Conservation (phyloP, 1,139 yeast genomes). For the Saccharomyces pastorianus region DNA sequence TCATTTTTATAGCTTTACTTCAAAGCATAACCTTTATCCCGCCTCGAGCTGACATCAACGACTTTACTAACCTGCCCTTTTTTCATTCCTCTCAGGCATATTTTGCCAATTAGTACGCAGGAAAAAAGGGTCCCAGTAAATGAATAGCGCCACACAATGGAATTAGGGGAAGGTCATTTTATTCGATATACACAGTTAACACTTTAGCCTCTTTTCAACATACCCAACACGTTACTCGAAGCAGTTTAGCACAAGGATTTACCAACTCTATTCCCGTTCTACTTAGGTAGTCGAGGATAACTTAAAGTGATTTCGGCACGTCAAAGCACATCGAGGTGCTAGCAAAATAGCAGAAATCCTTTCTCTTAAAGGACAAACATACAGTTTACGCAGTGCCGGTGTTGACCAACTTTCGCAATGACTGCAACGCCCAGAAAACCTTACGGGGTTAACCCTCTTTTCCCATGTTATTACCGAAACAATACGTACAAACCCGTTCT, state of each 20-base stretch:
- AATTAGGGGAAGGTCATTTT: not conserved
- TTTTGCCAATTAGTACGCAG: not conserved
- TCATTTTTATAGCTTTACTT: not conserved
- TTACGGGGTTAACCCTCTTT: not conserved
- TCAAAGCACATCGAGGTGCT: too few species aligned
- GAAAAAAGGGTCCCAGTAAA: not conserved
- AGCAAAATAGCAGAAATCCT: too few species aligned
- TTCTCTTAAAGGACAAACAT: too few species aligned
- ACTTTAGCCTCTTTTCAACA: not conserved
- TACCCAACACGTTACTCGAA: not conserved
- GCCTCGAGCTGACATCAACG: not conserved
- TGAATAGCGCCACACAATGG: not conserved
- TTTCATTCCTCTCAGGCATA: not conserved
- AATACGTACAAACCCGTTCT: not conserved
- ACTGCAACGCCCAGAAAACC: not conserved
- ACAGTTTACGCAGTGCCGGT: too few species aligned
- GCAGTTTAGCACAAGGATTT: not conserved
- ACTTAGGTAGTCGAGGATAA: too few species aligned
- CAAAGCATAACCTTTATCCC: not conserved
- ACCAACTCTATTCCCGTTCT: not conserved
- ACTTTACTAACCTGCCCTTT: too few species aligned
- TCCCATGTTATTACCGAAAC: too few species aligned
- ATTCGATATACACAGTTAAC: not conserved
- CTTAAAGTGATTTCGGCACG: too few species aligned
- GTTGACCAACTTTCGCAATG: too few species aligned